Conservation (phyloP, 2,329 filamentous ascomycete genomes). For the Neofusicoccum cordaticola region DNA sequence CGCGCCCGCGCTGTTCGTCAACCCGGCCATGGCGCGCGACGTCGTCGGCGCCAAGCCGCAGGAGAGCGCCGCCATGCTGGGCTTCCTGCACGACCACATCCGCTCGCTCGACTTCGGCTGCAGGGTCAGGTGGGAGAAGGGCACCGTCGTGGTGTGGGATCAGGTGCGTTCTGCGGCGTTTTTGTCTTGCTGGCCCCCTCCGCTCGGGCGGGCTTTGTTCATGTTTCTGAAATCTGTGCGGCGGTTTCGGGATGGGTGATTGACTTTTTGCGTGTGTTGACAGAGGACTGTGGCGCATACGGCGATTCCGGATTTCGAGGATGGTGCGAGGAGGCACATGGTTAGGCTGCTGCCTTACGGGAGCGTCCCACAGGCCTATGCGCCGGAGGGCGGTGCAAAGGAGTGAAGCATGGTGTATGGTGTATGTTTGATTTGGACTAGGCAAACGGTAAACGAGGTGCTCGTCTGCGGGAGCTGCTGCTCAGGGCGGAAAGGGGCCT, state of each 20-base stretch:
- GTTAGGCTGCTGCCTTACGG: constrained; percentile 5
- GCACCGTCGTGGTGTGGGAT: constrained; percentile 13
- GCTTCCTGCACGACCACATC: background rate
- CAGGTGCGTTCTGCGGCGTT: background rate
- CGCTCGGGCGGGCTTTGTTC: no score
- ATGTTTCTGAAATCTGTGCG: no score
- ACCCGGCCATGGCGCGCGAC: background rate
- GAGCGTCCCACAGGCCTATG: background rate
- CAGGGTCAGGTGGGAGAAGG: background rate
- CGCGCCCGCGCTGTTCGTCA: background rate
- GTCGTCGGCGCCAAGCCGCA: background rate
- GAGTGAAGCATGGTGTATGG: background rate
- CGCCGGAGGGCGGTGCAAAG: background rate
- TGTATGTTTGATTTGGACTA: no score
- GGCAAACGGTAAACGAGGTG: no score
- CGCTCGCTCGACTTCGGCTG: background rate
- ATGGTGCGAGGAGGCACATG: constrained; percentile 2
- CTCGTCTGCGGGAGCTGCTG: no score
- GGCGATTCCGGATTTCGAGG: constrained; percentile 11
- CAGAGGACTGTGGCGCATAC: constrained; percentile 7
- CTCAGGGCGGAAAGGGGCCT: no score
- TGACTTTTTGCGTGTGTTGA: background rate
- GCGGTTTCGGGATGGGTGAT: no score
- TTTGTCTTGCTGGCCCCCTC: no score
- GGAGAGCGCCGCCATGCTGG: background rate